Base-by-base conservation (phyloP, 345 rosid species). In the Eutrema heterophyllum region DNA sequence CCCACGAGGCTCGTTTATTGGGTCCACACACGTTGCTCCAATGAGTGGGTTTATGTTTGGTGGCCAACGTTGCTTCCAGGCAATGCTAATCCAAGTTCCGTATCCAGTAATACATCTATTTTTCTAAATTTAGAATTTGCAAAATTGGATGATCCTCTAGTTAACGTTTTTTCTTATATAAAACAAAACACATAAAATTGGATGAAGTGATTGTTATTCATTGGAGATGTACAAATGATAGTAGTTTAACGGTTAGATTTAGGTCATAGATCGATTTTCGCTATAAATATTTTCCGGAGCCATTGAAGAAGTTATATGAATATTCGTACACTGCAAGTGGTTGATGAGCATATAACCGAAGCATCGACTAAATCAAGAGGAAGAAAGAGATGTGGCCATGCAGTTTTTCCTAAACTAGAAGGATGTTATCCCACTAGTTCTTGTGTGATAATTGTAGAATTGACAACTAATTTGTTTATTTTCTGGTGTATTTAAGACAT, bases 21-120 rank as follows among this genome's bases (percentile, higher is more conserved):
- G 79, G 73, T 52, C 78, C 73, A 68, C 79, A 52, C 70, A 62
- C 51, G 74, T 61, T 68, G 35, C 26, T 68, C 64, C 70, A 68
- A 68, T 61, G 79, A 75, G 74, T 60, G 55, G 54, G 35, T 52
- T 41, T 51, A 43, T 7, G 54, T 75, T 75, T 68, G 74, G 74
- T 75, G 74, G 70, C 64, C 39, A 53, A 62, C 58, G 65, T 76
- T 76, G 70, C 79, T 75, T 68, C 79, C 61, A 38, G 70, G 64
- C 49, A 51, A 68, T 61, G 65, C 65, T 53, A 36, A 69, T 52
- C 70, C 43, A 35, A 76, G 52, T 62, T 53, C 57, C 70, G 70
- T 76, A 44, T 75, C 62, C 45, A 61, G 57, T 61, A 61, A 35
- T 29, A 13, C 16, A 68, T 13, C 15, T 36, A 8, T 48, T 16